These are phyloP conservation scores for Colletotrichum euphorbiae DNA, from an alignment of 2,329 filamentous ascomycete species.

Conservation along the genomic window DNA sequence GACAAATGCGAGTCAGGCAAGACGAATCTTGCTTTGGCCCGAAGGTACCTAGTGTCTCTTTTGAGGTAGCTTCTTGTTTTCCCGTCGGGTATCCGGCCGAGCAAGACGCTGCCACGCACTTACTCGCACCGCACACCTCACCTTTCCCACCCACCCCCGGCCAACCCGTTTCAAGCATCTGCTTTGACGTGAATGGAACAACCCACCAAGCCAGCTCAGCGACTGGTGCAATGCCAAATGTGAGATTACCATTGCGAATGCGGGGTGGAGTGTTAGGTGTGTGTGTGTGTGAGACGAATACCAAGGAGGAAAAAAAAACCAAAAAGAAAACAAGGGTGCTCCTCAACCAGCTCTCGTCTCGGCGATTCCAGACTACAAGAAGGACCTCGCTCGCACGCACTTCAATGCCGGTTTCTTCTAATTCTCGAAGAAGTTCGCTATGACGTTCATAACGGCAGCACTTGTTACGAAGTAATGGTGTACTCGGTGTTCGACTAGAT, in stretches of 20 bases:
- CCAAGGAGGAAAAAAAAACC: neutral
- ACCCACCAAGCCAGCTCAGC: constrained; percentile 19
- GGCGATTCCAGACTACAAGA: constrained; percentile 21
- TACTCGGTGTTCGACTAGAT: constrained; percentile 24
- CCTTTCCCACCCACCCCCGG: constrained; percentile 5
- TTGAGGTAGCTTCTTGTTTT: neutral
- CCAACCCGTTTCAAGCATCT: constrained; percentile 39
- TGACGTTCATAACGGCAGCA: constrained; percentile 30
- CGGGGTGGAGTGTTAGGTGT: constrained; percentile 16
- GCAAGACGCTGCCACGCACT: constrained; percentile 36
- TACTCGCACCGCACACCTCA: neutral
- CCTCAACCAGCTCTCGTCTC: constrained; percentile 1
- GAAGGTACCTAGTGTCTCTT: too few relatives aligned
- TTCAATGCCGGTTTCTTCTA: constrained; percentile 4
- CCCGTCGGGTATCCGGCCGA: constrained; percentile 25
- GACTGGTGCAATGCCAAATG: constrained; percentile 16
- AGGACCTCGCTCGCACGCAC: constrained; percentile 29
- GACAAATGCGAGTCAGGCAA: neutral
- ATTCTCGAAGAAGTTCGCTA: constrained; percentile 30
- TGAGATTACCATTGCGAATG: constrained; percentile 23
- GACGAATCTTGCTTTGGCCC: neutral
- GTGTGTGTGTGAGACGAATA: neutral
- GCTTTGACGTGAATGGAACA: constrained; percentile 39
- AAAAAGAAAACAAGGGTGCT: neutral
- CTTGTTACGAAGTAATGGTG: constrained; percentile 36